Evolutionary conservation across 257 asterid genomes (phyloP), one percentile per base, ranked within the genome.

Genomic region (Echites panduratus): DNA sequence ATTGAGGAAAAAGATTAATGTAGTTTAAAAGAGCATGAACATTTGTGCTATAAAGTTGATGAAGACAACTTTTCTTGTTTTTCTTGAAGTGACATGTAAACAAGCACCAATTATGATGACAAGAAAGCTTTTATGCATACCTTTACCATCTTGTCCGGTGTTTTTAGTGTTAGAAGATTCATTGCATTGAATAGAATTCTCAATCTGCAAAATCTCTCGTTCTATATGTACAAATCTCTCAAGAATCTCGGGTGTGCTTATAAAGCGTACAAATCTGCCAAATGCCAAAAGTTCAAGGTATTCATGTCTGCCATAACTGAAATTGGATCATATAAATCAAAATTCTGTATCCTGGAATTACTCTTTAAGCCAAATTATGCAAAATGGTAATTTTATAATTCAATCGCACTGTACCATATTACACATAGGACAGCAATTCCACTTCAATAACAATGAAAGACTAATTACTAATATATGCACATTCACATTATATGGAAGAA

Each of bases 231-330:
- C 66, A 71, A 89, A 82, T 82, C 96, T 85, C 88, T 91, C 96
- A 47, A 91, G 95, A 82, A 91, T 86, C 77, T 91, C 97, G 9
- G 97, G 96, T 1, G 95, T 87, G 82, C 97, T 91, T 32, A 91
- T 88, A 69, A 91, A 91, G 32, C 97, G 89, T 26, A 91, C 95
- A 78, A 89, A 89, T 82, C 96, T 91, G 90, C 80, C 78, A n/a
- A 75, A 71, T 44, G 73, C 10, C 5, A 61, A 58, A 70, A 27
- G 17, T 14, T 69, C 22, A 44, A 61, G 68, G 9, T 27, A 22
- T 26, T 1, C 13, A 6, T 0, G 19, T 44, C 12, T 32, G 50
- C 41, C 1, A 32, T 38, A 19, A 61, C 5, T 41, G 7, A 26
- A 29, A 14, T n/a, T n/a, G n/a, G n/a, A 32, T 4, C 47, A 43